phyloP scores from a whole-genome alignment of 306 rosid species.

The Trifolium repens region DNA sequence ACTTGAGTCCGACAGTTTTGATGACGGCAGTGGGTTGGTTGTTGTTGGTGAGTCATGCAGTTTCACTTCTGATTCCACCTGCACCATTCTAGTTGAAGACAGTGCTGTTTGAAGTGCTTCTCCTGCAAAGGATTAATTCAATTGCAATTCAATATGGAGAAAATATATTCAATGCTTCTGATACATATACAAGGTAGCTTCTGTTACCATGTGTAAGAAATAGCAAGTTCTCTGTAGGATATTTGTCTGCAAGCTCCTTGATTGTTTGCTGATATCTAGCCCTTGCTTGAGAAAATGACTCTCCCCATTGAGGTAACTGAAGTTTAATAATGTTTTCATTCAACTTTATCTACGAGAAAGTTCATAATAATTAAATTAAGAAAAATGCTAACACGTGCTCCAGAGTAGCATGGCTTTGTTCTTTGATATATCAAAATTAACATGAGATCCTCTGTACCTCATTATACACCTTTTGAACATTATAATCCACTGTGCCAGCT shows the following conservation, averaged over 20 bases:
- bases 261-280: slow-evolving; percentile 59
- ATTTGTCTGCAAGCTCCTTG: slow-evolving; percentile 71
- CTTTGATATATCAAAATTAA: no score
- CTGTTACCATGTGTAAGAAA: slow-evolving; percentile 77
- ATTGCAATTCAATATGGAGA: neutral
- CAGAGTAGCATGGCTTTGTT: no score
- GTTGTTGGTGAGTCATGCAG: neutral
- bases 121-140: slow-evolving; percentile 51
- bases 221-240: slow-evolving; percentile 70
- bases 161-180: neutral
- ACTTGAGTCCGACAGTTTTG: neutral
- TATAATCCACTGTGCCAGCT: slow-evolving; percentile 54
- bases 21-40: neutral
- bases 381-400: neutral
- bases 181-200: neutral
- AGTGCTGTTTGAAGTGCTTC: slow-evolving; percentile 73
- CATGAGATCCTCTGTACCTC: slow-evolving; percentile 50
- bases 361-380: neutral
- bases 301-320: slow-evolving; percentile 81
- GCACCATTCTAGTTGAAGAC: slow-evolving; percentile 37
- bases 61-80: neutral
- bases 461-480: slow-evolving; percentile 56
- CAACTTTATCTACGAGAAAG: neutral
- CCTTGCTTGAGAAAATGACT: slow-evolving; percentile 47
- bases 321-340: slow-evolving; percentile 7